phyloP scores from a whole-genome alignment of 1,139 yeast species.

The Saccharomyces hybrid region DNA sequence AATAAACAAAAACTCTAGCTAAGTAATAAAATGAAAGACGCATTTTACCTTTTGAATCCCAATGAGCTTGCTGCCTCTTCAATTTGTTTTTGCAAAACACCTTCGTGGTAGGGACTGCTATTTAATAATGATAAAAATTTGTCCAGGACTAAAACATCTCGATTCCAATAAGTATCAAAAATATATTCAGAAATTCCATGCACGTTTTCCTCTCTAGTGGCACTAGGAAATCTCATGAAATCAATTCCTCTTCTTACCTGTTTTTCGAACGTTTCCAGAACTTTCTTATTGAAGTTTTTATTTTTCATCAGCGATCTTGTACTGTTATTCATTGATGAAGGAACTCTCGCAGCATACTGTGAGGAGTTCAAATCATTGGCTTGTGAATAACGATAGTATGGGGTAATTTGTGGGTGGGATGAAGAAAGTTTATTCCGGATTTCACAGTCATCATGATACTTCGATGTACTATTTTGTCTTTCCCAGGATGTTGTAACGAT shows the following conservation, averaged over 20 bases:
- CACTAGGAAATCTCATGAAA: slow-evolving; percentile 29
- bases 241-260: slow-evolving; percentile 29
- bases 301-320: neutral
- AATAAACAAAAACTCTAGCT: slow-evolving; percentile 81
- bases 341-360: neutral
- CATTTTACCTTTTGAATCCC: slow-evolving; percentile 24
- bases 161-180: slow-evolving; percentile 32
- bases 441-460: neutral
- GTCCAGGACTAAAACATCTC: slow-evolving; percentile 23
- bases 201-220: slow-evolving; percentile 31
- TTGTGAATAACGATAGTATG: neutral
- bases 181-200: slow-evolving; percentile 31
- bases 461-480: slow-evolving; percentile 2
- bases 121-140: slow-evolving; percentile 24
- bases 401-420: neutral
- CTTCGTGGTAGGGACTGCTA: slow-evolving; percentile 23
- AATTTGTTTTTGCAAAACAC: slow-evolving; percentile 29
- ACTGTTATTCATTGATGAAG: neutral
- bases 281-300: slow-evolving; percentile 3
- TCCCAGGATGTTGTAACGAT: slow-evolving; percentile 23
- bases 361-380: neutral
- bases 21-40: neutral
- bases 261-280: slow-evolving; percentile 22
- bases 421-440: neutral
- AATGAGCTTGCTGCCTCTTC: slow-evolving; percentile 31